Percentiles rank a stretch among this genome's conserved stretches.
Conservation (phyloP, 2,329 filamentous ascomycete genomes). For the Pseudogymnoascus sp. region DNA sequence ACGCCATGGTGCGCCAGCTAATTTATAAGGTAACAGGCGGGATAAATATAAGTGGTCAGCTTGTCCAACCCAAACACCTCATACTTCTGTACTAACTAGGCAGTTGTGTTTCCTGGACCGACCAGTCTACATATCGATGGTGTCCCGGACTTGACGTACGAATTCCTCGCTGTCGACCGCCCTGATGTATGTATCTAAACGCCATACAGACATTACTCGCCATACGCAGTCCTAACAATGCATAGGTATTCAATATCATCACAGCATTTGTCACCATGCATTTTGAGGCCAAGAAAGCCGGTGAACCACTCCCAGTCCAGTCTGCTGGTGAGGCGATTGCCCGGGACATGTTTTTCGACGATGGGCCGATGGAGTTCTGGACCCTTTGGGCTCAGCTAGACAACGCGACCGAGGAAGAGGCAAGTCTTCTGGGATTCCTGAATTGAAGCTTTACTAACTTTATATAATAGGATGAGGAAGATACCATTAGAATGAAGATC, state of each 20-base stretch:
- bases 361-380: neutral
- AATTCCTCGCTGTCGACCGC: too few relatives aligned
- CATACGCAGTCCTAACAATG: neutral
- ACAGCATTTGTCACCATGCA: too few relatives aligned
- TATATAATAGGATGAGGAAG: neutral
- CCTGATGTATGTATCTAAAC: neutral
- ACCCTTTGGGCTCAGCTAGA: neutral
- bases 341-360: too few relatives aligned
- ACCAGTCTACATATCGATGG: too few relatives aligned
- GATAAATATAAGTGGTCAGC: neutral
- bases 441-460: neutral
- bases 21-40: too few relatives aligned
- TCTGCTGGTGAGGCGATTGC: too few relatives aligned
- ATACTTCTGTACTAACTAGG: neutral
- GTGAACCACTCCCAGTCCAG: too few relatives aligned
- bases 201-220: neutral
- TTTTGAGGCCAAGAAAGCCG: too few relatives aligned
- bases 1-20: too few relatives aligned
- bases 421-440: neutral
- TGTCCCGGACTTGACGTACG: too few relatives aligned
- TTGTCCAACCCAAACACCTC: neutral
- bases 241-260: too few relatives aligned
- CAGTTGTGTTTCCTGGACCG: neutral
- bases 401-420: neutral
- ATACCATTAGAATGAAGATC: too few relatives aligned